Evolutionary conservation across 208 protist genomes (phyloP).

Genomic region (Naegleria gruberi): DNA sequence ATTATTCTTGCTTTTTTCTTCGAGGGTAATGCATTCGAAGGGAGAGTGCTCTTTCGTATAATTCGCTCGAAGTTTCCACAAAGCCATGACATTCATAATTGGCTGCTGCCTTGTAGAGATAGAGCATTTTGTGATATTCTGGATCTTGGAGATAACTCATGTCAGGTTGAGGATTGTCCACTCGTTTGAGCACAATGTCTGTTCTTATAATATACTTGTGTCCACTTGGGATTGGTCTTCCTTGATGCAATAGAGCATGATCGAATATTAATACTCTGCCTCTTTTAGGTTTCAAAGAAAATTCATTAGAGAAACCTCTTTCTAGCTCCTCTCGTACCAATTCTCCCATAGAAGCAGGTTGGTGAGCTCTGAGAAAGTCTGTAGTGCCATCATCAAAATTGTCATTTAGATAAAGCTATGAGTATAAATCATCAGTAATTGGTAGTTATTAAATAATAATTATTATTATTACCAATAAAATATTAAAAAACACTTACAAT

Average conservation of each 20-base stretch:
- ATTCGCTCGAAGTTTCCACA: constrained; percentile 15
- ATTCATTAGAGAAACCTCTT: constrained; percentile 2
- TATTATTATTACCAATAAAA: too few species aligned
- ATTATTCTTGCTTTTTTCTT: too few species aligned
- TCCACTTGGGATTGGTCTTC: not conserved
- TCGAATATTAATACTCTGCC: constrained; percentile 17
- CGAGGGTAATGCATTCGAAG: constrained; percentile 4
- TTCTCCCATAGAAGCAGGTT: not conserved
- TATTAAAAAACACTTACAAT: constrained; percentile 18
- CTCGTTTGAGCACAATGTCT: constrained; percentile 18
- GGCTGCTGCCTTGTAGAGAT: constrained; percentile 2
- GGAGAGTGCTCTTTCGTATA: constrained; percentile 25
- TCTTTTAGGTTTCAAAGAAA: constrained; percentile 4
- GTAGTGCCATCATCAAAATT: constrained; percentile 22
- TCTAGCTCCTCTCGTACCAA: not conserved
- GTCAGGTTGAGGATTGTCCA: not conserved
- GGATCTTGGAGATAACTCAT: not conserved
- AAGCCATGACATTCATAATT: constrained; percentile 21
- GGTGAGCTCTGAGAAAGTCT: constrained; percentile 3
- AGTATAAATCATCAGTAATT: too few species aligned
- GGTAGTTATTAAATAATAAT: too few species aligned
- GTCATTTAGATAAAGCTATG: constrained; percentile 24
- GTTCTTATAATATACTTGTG: constrained; percentile 19
- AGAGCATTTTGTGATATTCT: not conserved
- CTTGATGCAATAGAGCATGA: constrained; percentile 20